These are phyloP conservation scores for Chlorella sorokiniana DNA, from an alignment of 139 green algal species.

Conservation along the genomic window DNA sequence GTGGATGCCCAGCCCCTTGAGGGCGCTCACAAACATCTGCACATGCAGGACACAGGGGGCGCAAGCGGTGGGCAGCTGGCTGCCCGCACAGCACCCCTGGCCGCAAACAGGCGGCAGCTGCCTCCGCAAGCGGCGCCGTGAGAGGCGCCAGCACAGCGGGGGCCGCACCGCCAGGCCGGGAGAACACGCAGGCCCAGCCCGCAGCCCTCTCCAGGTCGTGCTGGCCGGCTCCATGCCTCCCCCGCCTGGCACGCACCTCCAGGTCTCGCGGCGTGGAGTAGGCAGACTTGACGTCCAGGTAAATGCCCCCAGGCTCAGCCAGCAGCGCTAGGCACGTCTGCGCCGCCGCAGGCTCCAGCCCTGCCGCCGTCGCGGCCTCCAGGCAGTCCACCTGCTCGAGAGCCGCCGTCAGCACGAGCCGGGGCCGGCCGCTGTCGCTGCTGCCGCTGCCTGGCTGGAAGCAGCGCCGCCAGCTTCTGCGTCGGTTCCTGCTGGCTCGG, in stretches of 20 bases:
- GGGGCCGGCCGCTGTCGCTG: not conserved
- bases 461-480: not conserved
- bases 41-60: not conserved
- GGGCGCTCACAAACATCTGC: conserved; percentile 47
- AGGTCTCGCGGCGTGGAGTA: conserved; percentile 57
- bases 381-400: conserved; percentile 21
- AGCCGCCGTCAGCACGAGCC: not conserved
- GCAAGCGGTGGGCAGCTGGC: not conserved
- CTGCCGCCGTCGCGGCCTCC: not conserved
- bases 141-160: not conserved
- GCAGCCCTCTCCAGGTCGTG: too few relatives aligned
- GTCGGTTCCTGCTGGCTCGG: not conserved
- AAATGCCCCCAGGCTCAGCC: conserved; percentile 53
- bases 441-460: not conserved
- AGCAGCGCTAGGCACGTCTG: conserved; percentile 61
- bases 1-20: conserved; percentile 55
- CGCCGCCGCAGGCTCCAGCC: conserved; percentile 3
- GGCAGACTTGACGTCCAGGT: conserved; percentile 63
- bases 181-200: too few relatives aligned
- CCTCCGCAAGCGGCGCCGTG: not conserved
- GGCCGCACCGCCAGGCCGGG: too few relatives aligned
- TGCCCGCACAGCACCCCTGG: too few relatives aligned
- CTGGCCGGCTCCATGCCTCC: too few relatives aligned
- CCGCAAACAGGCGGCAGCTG: too few relatives aligned
- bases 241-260: not conserved